Evolutionary conservation across 2,329 filamentous ascomycete genomes (phyloP).

Genomic region (Magnaporthiopsis poae): DNA sequence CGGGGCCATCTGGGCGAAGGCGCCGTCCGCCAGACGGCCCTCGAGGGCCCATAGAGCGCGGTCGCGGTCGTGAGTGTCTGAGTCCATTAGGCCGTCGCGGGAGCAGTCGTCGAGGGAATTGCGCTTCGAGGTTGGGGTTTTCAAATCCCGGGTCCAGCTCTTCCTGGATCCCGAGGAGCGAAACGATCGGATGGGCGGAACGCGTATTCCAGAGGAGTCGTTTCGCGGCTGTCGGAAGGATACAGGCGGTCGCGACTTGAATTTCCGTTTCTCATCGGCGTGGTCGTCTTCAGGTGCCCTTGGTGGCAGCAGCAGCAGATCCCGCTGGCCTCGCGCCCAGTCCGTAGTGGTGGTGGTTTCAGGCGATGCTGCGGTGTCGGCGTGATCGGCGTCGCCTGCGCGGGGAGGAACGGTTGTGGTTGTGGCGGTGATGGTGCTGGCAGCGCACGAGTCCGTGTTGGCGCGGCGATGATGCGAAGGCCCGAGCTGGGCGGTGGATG

Average conservation of each 20-base stretch:
- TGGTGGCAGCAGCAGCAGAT: slow-evolving; percentile 30
- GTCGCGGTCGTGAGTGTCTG: slow-evolving; percentile 37
- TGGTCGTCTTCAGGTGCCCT: slow-evolving; percentile 32
- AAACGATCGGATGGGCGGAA: slow-evolving; percentile 47
- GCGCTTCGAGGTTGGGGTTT: slow-evolving; percentile 14
- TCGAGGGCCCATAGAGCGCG: slow-evolving; percentile 42
- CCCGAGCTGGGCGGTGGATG: neutral
- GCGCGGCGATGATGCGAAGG: slow-evolving; percentile 10
- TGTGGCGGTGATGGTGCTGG: neutral
- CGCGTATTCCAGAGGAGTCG: slow-evolving; percentile 21
- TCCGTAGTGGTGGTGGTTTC: slow-evolving; percentile 24
- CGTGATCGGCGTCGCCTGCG: neutral
- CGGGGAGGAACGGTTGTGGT: neutral
- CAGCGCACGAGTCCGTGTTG: slow-evolving; percentile 11
- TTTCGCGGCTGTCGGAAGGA: slow-evolving; percentile 37
- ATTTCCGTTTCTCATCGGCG: slow-evolving; percentile 39
- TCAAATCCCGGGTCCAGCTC: slow-evolving; percentile 45
- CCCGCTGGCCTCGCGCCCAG: slow-evolving; percentile 34
- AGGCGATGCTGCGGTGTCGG: slow-evolving; percentile 8
- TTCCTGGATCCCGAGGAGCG: slow-evolving; percentile 48
- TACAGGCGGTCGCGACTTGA: slow-evolving; percentile 36
- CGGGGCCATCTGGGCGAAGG: slow-evolving; percentile 29
- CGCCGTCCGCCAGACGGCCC: slow-evolving; percentile 28
- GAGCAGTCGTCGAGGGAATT: slow-evolving; percentile 36
- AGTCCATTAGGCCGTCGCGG: slow-evolving; percentile 16